phyloP scores from a whole-genome alignment of 345 rosid genomes.

The Eucalyptus regnans region DNA sequence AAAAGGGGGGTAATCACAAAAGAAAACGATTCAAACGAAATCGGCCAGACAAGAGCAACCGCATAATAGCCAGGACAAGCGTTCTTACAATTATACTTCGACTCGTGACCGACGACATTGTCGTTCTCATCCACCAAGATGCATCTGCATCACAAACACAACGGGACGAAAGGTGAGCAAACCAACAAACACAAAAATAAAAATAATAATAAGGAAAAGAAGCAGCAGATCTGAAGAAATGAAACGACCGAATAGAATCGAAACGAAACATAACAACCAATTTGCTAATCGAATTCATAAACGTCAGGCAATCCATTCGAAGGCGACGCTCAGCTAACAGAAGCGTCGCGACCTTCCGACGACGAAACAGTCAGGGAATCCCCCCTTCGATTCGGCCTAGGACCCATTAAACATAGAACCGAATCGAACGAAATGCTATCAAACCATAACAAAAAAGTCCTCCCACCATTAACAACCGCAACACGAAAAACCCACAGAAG shows the following conservation, averaged over 20 bases:
- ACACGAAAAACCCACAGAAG: not conserved
- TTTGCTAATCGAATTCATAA: not conserved
- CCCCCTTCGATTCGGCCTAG: not conserved
- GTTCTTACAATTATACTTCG: conserved; percentile 69
- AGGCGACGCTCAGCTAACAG: not conserved
- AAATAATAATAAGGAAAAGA: not conserved
- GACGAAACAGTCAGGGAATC: not conserved
- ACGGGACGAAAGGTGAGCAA: not conserved
- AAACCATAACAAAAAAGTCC: not conserved
- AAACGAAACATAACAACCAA: not conserved
- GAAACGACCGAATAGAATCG: not conserved
- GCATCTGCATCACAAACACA: conserved; percentile 44
- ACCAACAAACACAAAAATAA: not conserved
- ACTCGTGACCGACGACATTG: conserved; percentile 68
- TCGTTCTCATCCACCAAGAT: conserved; percentile 84
- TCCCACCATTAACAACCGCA: not conserved
- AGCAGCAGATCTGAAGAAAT: not conserved
- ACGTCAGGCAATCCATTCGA: not conserved
- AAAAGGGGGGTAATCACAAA: not conserved
- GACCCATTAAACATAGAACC: not conserved
- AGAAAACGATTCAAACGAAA: not conserved
- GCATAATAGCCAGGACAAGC: not conserved
- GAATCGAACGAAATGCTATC: not conserved
- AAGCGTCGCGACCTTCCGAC: not conserved
- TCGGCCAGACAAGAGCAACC: not conserved